These are phyloP conservation scores for Cornus kousa DNA, from an alignment of 148 eudicot species.

Conservation along the genomic window DNA sequence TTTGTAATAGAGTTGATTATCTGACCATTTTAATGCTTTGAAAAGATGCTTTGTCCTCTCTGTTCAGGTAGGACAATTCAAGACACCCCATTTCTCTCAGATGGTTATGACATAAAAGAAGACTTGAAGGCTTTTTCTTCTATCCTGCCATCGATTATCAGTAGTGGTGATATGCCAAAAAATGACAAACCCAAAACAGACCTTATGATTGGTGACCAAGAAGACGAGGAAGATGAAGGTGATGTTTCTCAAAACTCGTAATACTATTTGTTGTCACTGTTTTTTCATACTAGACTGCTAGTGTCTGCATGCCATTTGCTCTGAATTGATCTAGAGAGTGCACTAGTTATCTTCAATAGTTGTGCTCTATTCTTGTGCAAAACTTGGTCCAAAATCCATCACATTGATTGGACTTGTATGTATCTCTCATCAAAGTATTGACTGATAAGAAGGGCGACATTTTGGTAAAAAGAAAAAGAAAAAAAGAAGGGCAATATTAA, in stretches of 20 bases:
- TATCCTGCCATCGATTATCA: slow-evolving; percentile 14
- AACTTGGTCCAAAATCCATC: neutral
- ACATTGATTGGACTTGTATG: neutral
- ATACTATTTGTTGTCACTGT: neutral
- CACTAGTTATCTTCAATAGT: neutral
- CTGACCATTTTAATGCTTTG: neutral
- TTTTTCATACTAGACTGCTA: neutral
- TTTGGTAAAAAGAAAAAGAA: too few relatives aligned
- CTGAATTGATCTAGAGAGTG: neutral
- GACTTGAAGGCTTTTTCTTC: slow-evolving; percentile 19
- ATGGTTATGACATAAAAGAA: slow-evolving; percentile 9
- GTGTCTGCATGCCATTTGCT: neutral
- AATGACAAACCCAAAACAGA: neutral
- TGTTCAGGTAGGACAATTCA: neutral
- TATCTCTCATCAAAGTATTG: neutral
- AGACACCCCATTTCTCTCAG: neutral
- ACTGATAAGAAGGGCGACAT: too few relatives aligned
- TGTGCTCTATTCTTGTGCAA: neutral
- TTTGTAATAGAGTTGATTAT: neutral
- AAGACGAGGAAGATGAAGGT: slow-evolving; percentile 12
- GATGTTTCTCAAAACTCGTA: neutral
- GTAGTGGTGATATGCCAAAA: slow-evolving; percentile 2
- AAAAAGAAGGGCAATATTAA: too few relatives aligned
- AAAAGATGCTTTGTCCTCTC: neutral
- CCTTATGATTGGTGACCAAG: neutral